Evolutionary conservation across 495 filamentous ascomycete genomes (phyloP), one percentile per base, ranked within the genome.

Genomic region (Podospora australis): DNA sequence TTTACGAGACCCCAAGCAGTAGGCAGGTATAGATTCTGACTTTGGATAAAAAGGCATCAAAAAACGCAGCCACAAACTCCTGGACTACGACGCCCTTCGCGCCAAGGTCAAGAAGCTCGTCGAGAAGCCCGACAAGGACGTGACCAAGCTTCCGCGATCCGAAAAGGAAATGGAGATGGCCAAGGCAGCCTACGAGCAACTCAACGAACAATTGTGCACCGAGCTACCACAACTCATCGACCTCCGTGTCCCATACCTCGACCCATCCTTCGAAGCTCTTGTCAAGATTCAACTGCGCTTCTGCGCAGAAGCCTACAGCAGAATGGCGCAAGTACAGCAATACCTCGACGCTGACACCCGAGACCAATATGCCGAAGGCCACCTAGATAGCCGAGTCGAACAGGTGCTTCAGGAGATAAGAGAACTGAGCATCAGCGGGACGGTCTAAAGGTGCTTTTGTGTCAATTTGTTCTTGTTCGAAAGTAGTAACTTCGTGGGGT

Each of bases 291-390:
- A 98, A 70, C 70, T 98, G 50, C 79, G 92, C 23, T 98, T 98
- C 71, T 98, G 92, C 64, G 92, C 92, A 9, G 92, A 98, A 67
- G 92, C 92, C 8, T 98, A 98, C 64, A 86, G 80, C 26, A 75
- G 92, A 19, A 97, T 98, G 92, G 92, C 92, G 7, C 92, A 98
- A 72, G 92, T 98, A 51, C 92, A 98, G 71, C 94, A 98, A 69
- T 98, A 96, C 67, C 77, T 98, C 36, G 92, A 97, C 66, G 83
- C 90, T n/a, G 87, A 92, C 63, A 97, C 90, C 36, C 77, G 92
- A 45, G 92, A 98, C 48, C 88, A 95, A 70, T 98, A 98, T 69
- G 92, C 92, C 13, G 82, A 88, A 53, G 92, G 92, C 29, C 85
- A 96, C 57, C 69, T 98, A 56, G 92, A 98, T 66, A 87, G 79